phyloP scores from a whole-genome alignment of 1,139 yeast genomes.

The Taiozyma sp. region DNA sequence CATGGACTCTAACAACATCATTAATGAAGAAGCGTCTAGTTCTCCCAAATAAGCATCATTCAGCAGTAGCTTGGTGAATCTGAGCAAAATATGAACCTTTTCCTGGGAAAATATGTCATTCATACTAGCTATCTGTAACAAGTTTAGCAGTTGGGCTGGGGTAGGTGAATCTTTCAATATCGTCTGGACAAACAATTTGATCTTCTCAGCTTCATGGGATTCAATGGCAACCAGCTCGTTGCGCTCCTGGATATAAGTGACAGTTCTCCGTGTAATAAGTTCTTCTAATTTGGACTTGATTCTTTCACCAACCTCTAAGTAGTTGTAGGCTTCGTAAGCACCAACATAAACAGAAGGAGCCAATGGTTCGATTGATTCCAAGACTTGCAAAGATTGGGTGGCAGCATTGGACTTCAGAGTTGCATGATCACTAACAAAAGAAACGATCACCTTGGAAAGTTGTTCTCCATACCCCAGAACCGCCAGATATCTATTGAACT shows the following conservation, averaged over 20 bases:
- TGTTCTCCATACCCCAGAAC: constrained; percentile 16
- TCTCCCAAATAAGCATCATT: neutral
- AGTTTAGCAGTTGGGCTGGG: neutral
- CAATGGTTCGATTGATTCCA: neutral
- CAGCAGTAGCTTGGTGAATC: neutral
- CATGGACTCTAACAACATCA: neutral
- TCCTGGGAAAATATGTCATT: neutral
- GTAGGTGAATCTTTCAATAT: neutral
- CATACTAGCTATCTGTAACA: neutral
- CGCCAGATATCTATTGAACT: constrained; percentile 14
- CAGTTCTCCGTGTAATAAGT: neutral
- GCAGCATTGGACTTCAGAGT: neutral
- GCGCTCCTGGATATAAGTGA: neutral
- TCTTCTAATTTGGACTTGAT: neutral
- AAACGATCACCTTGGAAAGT: constrained; percentile 4
- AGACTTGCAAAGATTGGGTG: neutral
- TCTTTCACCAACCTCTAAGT: neutral
- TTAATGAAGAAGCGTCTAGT: neutral
- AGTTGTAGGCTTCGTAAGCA: constrained; percentile 2
- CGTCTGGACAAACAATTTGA: neutral
- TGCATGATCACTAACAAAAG: constrained; percentile 6
- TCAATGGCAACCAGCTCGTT: neutral
- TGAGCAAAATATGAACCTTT: neutral
- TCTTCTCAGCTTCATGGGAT: neutral
- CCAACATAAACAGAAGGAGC: constrained; percentile 10